Evolutionary conservation across 306 rosid genomes (phyloP).

Genomic region (Rosa persica): DNA sequence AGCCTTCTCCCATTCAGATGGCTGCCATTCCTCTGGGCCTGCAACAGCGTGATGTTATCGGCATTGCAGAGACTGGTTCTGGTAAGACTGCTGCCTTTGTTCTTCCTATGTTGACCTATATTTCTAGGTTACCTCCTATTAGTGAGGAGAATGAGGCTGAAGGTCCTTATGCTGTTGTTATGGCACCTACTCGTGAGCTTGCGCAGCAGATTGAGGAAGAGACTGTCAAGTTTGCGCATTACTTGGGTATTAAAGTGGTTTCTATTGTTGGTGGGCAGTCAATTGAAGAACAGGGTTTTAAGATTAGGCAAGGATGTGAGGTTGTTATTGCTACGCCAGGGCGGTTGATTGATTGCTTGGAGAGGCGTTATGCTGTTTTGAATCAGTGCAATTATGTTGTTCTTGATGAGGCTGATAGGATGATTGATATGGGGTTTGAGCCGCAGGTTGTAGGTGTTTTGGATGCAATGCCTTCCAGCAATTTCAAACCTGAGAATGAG

Average conservation of each 20-base stretch:
- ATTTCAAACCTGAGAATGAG: constrained; percentile 83
- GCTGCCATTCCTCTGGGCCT: constrained; percentile 40
- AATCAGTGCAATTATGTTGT: constrained; percentile 95
- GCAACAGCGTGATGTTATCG: constrained; percentile 87
- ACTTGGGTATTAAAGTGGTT: constrained; percentile 77
- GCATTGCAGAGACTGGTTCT: constrained; percentile 70
- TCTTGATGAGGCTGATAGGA: constrained; percentile 94
- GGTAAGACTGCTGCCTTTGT: constrained; percentile 70
- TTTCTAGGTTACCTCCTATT: constrained; percentile 53
- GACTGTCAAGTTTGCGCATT: constrained; percentile 77
- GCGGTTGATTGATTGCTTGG: constrained; percentile 84
- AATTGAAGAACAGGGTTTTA: constrained; percentile 91
- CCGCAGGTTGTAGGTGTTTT: constrained; percentile 87
- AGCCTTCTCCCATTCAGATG: neutral
- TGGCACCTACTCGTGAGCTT: constrained; percentile 96
- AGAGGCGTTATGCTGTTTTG: constrained; percentile 79
- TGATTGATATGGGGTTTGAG: constrained; percentile 96
- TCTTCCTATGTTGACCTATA: neutral
- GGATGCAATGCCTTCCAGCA: constrained; percentile 97
- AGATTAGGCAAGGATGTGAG: constrained; percentile 84
- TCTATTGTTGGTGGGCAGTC: constrained; percentile 97
- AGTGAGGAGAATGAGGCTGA: constrained; percentile 90
- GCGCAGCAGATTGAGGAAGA: constrained; percentile 95
- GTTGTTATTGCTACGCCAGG: constrained; percentile 94
- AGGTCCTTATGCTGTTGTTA: constrained; percentile 91